phyloP scores from a whole-genome alignment of 495 filamentous ascomycete genomes.

The Penicillium longicatenatum region DNA sequence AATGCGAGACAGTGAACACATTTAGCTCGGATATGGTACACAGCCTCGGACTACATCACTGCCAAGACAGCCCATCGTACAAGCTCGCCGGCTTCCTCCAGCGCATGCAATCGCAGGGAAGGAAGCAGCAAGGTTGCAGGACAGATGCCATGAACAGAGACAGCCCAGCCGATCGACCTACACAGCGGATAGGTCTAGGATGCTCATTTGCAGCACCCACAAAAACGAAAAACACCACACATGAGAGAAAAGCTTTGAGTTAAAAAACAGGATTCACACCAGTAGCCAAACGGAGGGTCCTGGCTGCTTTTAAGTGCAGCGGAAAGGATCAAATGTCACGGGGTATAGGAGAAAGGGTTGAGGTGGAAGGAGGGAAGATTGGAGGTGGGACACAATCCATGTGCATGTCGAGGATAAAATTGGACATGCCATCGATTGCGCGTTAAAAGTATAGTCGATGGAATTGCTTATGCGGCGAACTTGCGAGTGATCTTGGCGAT shows the following conservation, averaged over 20 bases:
- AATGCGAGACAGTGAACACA: slow-evolving; percentile 20
- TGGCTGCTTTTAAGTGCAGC: slow-evolving; percentile 12
- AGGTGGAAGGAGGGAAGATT: slow-evolving; percentile 12
- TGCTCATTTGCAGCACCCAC: slow-evolving; percentile 27
- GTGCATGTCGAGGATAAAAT: slow-evolving; percentile 3
- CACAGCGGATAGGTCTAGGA: slow-evolving; percentile 43
- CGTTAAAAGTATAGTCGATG: slow-evolving; percentile 5
- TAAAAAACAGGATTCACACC: slow-evolving; percentile 27
- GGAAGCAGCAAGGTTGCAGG: background rate
- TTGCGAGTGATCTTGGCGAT: slow-evolving; percentile 94
- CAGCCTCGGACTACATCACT: slow-evolving; percentile 12
- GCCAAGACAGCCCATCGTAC: background rate
- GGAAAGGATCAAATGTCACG: slow-evolving; percentile 26
- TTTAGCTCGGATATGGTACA: slow-evolving; percentile 27
- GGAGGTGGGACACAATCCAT: slow-evolving; percentile 4
- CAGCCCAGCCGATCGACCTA: slow-evolving; percentile 34
- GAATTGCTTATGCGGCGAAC: slow-evolving; percentile 62
- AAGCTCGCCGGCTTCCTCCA: background rate
- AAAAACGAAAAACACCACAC: slow-evolving; percentile 27
- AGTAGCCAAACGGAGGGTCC: slow-evolving; percentile 20
- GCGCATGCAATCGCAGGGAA: slow-evolving; percentile 13
- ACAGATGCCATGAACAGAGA: slow-evolving; percentile 3
- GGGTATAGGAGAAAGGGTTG: slow-evolving; percentile 34
- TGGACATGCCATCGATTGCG: background rate
- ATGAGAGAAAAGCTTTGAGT: slow-evolving; percentile 15